phyloP scores from a whole-genome alignment of 176 grass and related monocot genomes.

The Aegilops speltoides region DNA sequence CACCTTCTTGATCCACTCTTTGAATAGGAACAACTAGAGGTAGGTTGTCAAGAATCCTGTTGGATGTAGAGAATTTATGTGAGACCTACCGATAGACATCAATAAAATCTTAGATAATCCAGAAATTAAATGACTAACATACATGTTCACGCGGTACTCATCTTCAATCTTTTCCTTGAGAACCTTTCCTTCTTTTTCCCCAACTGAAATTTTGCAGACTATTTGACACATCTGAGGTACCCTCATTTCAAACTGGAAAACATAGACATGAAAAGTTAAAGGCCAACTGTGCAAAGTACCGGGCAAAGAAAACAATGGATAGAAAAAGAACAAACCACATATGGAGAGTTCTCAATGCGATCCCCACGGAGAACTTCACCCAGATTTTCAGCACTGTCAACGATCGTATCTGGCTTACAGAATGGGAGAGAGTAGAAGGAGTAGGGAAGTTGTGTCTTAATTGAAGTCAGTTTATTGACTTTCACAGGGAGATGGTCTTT shows the following conservation, averaged over 20 bases:
- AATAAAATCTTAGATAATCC: not conserved
- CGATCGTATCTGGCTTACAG: slow-evolving; percentile 65
- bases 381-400: slow-evolving; percentile 86
- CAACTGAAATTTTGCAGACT: slow-evolving; percentile 69
- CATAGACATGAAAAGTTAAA: slow-evolving; percentile 13
- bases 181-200: slow-evolving; percentile 69
- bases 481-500: slow-evolving; percentile 67
- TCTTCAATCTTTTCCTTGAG: slow-evolving; percentile 94
- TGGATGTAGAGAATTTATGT: not conserved
- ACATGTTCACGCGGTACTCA: slow-evolving; percentile 91
- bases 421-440: slow-evolving; percentile 91
- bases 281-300: not conserved
- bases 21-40: slow-evolving; percentile 85
- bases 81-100: not conserved
- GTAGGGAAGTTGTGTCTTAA: slow-evolving; percentile 90
- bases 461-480: slow-evolving; percentile 89
- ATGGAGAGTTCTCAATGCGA: slow-evolving; percentile 86
- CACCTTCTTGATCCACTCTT: slow-evolving; percentile 70
- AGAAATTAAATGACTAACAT: slow-evolving; percentile 17
- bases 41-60: slow-evolving; percentile 92
- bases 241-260: slow-evolving; percentile 83
- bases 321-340: slow-evolving; percentile 47
- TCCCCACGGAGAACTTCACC: slow-evolving; percentile 92
- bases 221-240: slow-evolving; percentile 84
- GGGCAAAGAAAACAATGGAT: slow-evolving; percentile 1